Evolutionary conservation across 225 moss, liverwort and hornwort species (phyloP).

Genomic region (Rhytidiadelphus loreus): DNA sequence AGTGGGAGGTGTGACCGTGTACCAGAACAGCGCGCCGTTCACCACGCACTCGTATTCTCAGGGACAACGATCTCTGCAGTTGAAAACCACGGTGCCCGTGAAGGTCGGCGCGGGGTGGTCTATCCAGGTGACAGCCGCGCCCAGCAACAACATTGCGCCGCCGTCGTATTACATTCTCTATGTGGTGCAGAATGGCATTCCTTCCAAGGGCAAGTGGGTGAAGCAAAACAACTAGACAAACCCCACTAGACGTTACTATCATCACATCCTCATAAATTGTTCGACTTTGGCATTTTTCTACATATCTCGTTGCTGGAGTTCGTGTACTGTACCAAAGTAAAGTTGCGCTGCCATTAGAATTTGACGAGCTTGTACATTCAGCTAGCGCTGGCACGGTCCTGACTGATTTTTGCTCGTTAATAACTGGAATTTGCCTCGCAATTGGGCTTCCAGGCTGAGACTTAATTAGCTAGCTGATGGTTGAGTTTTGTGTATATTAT

Average conservation of each 20-base stretch:
- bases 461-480: not conserved
- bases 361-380: not conserved
- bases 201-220: constrained; percentile 9
- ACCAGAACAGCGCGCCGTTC: constrained; percentile 14
- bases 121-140: not conserved
- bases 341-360: not conserved
- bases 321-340: not conserved
- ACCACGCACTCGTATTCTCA: constrained; percentile 19
- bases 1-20: not conserved
- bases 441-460: not conserved
- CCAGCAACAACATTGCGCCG: constrained; percentile 4
- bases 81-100: not conserved
- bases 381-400: not conserved
- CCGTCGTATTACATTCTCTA: constrained; percentile 11
- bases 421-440: not conserved
- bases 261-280: not conserved
- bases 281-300: not conserved
- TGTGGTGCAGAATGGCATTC: constrained; percentile 11
- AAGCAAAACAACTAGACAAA: not conserved
- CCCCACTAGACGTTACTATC: not conserved
- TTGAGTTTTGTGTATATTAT: not conserved
- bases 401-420: not conserved
- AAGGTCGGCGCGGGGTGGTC: not conserved
- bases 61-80: constrained; percentile 9
- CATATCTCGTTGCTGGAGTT: not conserved